Percentiles rank a stretch among this genome's conserved stretches.
Conservation (phyloP, 2,329 filamentous ascomycete species). For the Pseudogymnoascus sp. region DNA sequence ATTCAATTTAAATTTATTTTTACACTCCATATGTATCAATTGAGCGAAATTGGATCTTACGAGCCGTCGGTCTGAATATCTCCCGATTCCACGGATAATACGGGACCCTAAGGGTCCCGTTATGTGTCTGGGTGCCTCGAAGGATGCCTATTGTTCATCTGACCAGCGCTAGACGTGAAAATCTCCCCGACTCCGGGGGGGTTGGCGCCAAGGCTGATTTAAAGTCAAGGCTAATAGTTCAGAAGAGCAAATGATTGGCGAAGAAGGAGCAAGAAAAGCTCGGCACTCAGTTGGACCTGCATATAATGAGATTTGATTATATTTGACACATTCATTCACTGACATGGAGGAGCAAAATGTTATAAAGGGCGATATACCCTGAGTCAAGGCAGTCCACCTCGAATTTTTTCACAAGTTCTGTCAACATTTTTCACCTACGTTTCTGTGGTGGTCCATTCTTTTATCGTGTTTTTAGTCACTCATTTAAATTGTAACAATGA, state of each 20-base stretch:
- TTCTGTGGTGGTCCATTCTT: background rate
- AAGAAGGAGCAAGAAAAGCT: background rate
- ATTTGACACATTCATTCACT: background rate
- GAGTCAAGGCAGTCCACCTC: background rate
- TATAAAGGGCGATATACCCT: background rate
- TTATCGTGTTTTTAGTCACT: background rate
- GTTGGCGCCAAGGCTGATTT: background rate
- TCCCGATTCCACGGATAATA: background rate
- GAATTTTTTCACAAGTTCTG: background rate
- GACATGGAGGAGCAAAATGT: background rate
- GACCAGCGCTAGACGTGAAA: background rate
- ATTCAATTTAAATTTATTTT: background rate
- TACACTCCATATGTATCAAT: background rate
- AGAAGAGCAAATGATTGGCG: background rate
- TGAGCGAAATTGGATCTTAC: too few species aligned
- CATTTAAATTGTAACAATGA: background rate
- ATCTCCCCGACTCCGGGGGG: background rate
- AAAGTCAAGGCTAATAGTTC: background rate
- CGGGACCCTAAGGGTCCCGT: background rate
- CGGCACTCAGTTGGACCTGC: background rate
- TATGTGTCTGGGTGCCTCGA: background rate
- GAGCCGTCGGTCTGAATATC: background rate
- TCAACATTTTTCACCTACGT: background rate
- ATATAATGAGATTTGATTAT: background rate
- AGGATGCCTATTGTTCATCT: background rate